phyloP scores from a whole-genome alignment of 352 stramenopile species.

The Phytopythium litorale region DNA sequence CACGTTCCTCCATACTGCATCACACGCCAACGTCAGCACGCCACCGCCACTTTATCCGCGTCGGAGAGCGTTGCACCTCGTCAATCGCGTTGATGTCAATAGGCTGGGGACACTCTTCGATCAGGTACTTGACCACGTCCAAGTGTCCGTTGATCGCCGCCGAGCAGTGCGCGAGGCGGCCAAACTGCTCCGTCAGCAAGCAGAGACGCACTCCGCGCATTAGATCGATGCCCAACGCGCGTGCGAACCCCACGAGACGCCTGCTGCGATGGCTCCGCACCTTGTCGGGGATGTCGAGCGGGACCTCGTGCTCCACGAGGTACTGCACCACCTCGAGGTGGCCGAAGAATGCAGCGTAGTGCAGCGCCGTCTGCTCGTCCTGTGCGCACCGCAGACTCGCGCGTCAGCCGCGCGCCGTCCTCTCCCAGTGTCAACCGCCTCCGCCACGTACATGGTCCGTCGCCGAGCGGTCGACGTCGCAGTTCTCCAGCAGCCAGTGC shows the following conservation, averaged over 20 bases:
- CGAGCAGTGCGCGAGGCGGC: conserved; percentile 73
- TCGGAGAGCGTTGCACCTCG: conserved; percentile 35
- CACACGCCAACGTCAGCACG: background rate
- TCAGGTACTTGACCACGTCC: conserved; percentile 77
- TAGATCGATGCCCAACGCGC: background rate
- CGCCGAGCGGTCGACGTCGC: conserved; percentile 50
- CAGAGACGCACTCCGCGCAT: background rate
- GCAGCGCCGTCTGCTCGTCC: conserved; percentile 80
- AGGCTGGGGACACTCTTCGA: conserved; percentile 74
- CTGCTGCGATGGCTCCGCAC: conserved; percentile 7
- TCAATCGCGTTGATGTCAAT: conserved; percentile 89
- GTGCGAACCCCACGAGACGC: background rate
- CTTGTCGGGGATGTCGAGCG: conserved; percentile 79
- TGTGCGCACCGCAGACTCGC: conserved; percentile 6
- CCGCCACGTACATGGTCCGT: conserved; percentile 56
- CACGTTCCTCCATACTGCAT: conserved; percentile 78
- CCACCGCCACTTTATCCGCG: background rate
- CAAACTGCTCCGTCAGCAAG: conserved; percentile 31
- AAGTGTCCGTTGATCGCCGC: conserved; percentile 85
- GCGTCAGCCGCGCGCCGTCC: background rate
- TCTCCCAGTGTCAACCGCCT: background rate
- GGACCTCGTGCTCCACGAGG: conserved; percentile 77
- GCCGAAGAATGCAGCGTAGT: conserved; percentile 86
- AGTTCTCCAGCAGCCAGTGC: conserved; percentile 66
- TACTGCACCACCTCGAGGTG: conserved; percentile 85